Conservation (phyloP, 73 alveolate species). For the Paraurostyla sp. region DNA sequence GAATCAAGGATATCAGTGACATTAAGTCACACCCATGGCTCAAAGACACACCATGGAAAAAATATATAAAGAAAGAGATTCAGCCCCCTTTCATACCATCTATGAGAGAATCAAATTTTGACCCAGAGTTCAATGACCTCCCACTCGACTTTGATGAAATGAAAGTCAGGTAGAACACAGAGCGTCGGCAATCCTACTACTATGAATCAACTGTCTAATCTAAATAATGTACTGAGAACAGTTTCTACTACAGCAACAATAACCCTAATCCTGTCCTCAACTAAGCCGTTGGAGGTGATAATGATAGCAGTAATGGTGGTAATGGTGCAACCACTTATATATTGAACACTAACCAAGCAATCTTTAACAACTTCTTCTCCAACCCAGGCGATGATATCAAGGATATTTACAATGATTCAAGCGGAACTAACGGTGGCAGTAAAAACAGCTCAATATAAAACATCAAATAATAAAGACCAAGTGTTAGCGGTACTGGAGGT, state of each 20-base stretch:
- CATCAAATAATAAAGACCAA: slow-evolving; percentile 40
- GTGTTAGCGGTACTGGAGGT: not conserved
- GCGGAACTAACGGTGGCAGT: slow-evolving; percentile 45
- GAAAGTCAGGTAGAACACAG: slow-evolving; percentile 12
- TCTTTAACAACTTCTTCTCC: slow-evolving; percentile 48
- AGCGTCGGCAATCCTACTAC: slow-evolving; percentile 54
- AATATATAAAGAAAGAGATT: slow-evolving; percentile 45
- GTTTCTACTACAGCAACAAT: slow-evolving; percentile 27
- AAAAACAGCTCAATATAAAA: slow-evolving; percentile 33
- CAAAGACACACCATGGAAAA: slow-evolving; percentile 76
- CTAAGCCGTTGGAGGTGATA: slow-evolving; percentile 19
- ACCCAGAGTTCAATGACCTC: slow-evolving; percentile 63
- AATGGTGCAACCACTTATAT: slow-evolving; percentile 30
- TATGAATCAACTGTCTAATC: slow-evolving; percentile 61
- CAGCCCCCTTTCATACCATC: slow-evolving; percentile 77
- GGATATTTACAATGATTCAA: slow-evolving; percentile 52
- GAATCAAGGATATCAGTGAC: slow-evolving; percentile 52
- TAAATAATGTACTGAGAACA: not conserved
- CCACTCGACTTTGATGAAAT: slow-evolving; percentile 70
- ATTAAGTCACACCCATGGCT: slow-evolving; percentile 69
- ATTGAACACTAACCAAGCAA: slow-evolving; percentile 1
- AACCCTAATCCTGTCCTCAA: slow-evolving; percentile 1
- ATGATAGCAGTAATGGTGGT: slow-evolving; percentile 28
- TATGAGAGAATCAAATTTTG: slow-evolving; percentile 68
- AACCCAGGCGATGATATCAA: slow-evolving; percentile 57